Evolutionary conservation across 352 stramenopile species (phyloP), one percentile per base, ranked within the genome.

Genomic region (Aphanomyces invadans): DNA sequence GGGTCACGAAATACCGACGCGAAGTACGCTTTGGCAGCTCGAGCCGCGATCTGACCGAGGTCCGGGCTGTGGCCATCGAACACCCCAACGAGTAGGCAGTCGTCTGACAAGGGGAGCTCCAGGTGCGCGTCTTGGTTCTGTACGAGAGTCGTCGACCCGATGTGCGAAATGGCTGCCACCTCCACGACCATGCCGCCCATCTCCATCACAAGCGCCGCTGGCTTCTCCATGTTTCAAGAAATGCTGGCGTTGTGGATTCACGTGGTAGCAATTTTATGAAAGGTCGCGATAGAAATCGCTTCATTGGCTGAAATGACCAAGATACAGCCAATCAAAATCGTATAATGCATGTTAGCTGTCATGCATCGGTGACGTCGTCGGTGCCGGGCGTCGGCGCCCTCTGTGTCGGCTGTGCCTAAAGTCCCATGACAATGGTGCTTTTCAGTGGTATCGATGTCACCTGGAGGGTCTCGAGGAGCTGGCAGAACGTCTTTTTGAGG

Each of bases 81-180:
- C 26, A 67, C 60, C 12, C 60, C 60, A 26, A 67, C 25, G 1
- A 67, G 38, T 15, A 67, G 28, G 31, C 5, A 57, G 28, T 51
- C 60, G 2, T 36, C 33, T 2, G 19, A 11, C 26, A 67, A 10
- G 2, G 48, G 23, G 19, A 59, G 26, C n/a, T 15, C 29, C 5
- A 67, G n/a, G 49, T 55, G 54, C 36, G 60, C 48, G 49, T 67
- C 60, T 21, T 67, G 60, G 46, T 67, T 67, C 42, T 45, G n/a
- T 2, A 23, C 19, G 23, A 21, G 11, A 4, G 17, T 10, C 12
- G 57, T 7, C 15, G 60, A 67, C 2, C 60, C 60, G 23, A 67
- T 67, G 33, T 67, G 38, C 10, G 60, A 57, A 3, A 51, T 67
- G 2, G 38, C 60, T 17, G 25, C 49, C 19, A 57, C 25, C 7